Evolutionary conservation across 106 monocot genomes (phyloP), one percentile per base, ranked within the genome.

Genomic region (Xerophyta viscosa): DNA sequence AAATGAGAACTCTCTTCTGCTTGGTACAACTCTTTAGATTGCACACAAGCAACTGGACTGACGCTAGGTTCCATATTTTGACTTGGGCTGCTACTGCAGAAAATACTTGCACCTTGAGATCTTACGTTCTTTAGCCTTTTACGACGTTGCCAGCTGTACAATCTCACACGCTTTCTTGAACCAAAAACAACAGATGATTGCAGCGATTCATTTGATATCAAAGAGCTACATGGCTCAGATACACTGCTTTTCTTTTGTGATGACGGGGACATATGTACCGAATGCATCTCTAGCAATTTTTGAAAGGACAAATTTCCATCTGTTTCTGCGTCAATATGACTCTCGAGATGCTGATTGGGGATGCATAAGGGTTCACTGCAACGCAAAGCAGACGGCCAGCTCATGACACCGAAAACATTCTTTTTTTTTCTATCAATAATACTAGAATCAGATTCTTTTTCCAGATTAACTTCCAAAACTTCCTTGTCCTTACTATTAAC

Each of bases 71-170:
- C 11, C 6, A 10, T 17, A 20, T 12, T 56, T 43, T 43, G 17
- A 15, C 36, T 20, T 41, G 24, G 27, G 15, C 11, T 33, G 33
- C 33, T 6, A 33, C 33, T 33, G 33, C 11, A 6, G 33, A 33
- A 6, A 33, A 33, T 33, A 11, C 11, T 33, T 33, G n/a, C n/a
- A n/a, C n/a, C n/a, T 33, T 33, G 7, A 26, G 9, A 24, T 3
- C 6, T 52, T 7, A 27, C 21, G 14, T 44, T 22, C 46, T 56
- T 53, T 10, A 8, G 1, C 45, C 45, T 66, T 37, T 29, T 66
- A 11, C 47, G 55, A 3, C 66, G 55, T 18, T 66, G 56, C 66
- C 66, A 66, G 23, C 66, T 66, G 26, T 31, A 66, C 18, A 27
- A 15, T 48, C 66, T 56, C 6, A 18, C 10, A 36, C 24, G 56